A percentile compares a stretch with the other conserved stretches of the same genome.
These are phyloP conservation scores for Nakazawaea populi DNA, from an alignment of 805 yeast species.

Conservation along the genomic window DNA sequence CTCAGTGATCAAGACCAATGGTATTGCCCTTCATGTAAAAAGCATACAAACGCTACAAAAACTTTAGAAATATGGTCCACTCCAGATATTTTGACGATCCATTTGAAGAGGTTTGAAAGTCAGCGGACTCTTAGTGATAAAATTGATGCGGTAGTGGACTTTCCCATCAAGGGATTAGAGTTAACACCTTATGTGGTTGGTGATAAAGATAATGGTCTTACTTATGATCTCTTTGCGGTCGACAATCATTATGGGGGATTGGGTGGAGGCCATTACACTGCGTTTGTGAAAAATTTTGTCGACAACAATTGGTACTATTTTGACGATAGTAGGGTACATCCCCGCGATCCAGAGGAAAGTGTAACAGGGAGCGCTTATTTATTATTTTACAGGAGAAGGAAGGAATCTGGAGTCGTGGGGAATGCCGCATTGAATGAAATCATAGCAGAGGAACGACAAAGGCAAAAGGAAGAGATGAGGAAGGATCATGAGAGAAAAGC, in stretches of 20 bases:
- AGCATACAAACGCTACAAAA: slow-evolving; percentile 86
- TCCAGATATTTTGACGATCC: slow-evolving; percentile 87
- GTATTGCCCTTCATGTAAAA: slow-evolving; percentile 90
- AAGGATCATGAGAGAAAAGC: slow-evolving; percentile 22
- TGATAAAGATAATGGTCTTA: slow-evolving; percentile 22
- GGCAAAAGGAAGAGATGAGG: slow-evolving; percentile 15
- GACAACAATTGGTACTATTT: slow-evolving; percentile 84
- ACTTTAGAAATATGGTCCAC: slow-evolving; percentile 89
- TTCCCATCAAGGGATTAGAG: slow-evolving; percentile 82
- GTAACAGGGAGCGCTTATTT: slow-evolving; percentile 80
- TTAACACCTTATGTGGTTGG: slow-evolving; percentile 51
- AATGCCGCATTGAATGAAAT: slow-evolving; percentile 30
- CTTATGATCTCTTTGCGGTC: slow-evolving; percentile 86
- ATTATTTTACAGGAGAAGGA: slow-evolving; percentile 67
- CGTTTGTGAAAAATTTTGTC: slow-evolving; percentile 73
- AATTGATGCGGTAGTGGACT: slow-evolving; percentile 76
- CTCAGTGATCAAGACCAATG: slow-evolving; percentile 86
- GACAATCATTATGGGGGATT: slow-evolving; percentile 95
- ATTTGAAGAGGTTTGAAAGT: slow-evolving; percentile 83
- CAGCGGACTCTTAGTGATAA: slow-evolving; percentile 84
- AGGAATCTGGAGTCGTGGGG: slow-evolving; percentile 26
- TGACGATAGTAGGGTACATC: slow-evolving; percentile 75
- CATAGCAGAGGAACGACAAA: slow-evolving; percentile 27
- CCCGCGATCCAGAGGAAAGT: slow-evolving; percentile 52
- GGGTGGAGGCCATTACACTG: slow-evolving; percentile 97